Evolutionary conservation across 164 flowering plant genomes (phyloP).

Genomic region (Dillenia turbinata): DNA sequence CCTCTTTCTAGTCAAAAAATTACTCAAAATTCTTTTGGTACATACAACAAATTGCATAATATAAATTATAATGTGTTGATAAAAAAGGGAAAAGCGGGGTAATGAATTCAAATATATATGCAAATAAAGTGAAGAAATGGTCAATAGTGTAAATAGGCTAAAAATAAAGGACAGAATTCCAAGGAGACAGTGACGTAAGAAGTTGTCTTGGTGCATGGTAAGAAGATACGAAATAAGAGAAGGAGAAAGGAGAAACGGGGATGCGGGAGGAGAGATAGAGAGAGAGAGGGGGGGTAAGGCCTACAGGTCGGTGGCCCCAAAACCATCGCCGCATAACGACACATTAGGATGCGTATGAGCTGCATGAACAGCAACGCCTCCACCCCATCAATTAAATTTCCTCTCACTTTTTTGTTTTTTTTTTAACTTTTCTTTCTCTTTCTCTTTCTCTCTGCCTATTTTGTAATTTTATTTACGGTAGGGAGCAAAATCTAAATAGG

Average conservation of each 20-base stretch:
- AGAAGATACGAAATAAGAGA: slow-evolving; percentile 1
- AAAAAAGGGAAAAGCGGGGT: background rate
- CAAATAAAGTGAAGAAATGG: background rate
- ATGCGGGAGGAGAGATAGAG: slow-evolving; percentile 7
- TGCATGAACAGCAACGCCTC: slow-evolving; percentile 13
- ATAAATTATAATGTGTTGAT: background rate
- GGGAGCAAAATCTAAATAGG: slow-evolving; percentile 13
- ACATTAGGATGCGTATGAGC: slow-evolving; percentile 7
- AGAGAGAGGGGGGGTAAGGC: slow-evolving; percentile 5
- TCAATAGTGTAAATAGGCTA: background rate
- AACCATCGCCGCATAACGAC: slow-evolving; percentile 17
- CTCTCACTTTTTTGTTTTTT: background rate
- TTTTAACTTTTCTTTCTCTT: background rate
- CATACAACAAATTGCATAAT: no score
- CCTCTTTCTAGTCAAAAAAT: no score
- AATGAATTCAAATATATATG: background rate
- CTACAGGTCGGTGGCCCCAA: slow-evolving; percentile 22
- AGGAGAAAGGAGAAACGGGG: slow-evolving; percentile 14
- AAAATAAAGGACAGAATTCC: background rate
- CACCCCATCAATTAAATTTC: no score
- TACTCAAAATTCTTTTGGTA: no score
- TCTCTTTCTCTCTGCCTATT: background rate
- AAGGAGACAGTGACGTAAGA: slow-evolving; percentile 6
- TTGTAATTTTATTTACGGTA: slow-evolving; percentile 13
- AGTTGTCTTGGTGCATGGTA: slow-evolving; percentile 11